Evolutionary conservation across 1,284 basidiomycete genomes (phyloP).

Genomic region (Mycena sp.): DNA sequence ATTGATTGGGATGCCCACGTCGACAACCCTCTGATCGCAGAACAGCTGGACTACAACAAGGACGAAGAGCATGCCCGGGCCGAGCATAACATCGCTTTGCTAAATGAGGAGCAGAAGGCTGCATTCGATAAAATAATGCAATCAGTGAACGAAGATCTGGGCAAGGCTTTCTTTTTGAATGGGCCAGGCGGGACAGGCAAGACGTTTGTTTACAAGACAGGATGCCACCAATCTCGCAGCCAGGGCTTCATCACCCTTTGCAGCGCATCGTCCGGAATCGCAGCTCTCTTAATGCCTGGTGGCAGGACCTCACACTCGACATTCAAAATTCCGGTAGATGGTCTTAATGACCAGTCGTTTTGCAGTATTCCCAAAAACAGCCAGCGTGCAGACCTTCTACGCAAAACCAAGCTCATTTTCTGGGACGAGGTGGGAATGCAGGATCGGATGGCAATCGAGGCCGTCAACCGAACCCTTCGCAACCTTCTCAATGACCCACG

Average conservation of each 20-base stretch:
- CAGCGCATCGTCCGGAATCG: constrained; percentile 50
- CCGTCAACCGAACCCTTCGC: constrained; percentile 43
- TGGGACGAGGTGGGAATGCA: constrained; percentile 52
- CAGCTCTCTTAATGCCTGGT: constrained; percentile 42
- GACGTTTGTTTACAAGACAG: constrained; percentile 47
- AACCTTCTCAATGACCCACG: constrained; percentile 39
- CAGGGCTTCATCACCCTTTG: constrained; percentile 43
- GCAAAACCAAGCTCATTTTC: constrained; percentile 40
- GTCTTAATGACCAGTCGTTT: constrained; percentile 23
- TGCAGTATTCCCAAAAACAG: constrained; percentile 43
- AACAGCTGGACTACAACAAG: constrained; percentile 40
- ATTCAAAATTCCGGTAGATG: constrained; percentile 44
- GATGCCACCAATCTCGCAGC: constrained; percentile 37
- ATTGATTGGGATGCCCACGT: constrained; percentile 31
- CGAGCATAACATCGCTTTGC: not conserved
- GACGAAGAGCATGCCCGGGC: constrained; percentile 18
- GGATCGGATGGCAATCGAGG: constrained; percentile 40
- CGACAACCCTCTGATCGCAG: constrained; percentile 41
- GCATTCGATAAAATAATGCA: constrained; percentile 43
- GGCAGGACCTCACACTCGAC: constrained; percentile 45
- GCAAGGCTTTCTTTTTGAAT: constrained; percentile 45
- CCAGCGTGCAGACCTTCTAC: constrained; percentile 38
- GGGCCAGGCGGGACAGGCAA: constrained; percentile 53
- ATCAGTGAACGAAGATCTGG: constrained; percentile 28
- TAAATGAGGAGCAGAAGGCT: constrained; percentile 41